A percentile compares a stretch with the other conserved stretches of the same genome.
Evolutionary conservation across 495 filamentous ascomycete genomes (phyloP).

Genomic region (Xylaria nigripes): DNA sequence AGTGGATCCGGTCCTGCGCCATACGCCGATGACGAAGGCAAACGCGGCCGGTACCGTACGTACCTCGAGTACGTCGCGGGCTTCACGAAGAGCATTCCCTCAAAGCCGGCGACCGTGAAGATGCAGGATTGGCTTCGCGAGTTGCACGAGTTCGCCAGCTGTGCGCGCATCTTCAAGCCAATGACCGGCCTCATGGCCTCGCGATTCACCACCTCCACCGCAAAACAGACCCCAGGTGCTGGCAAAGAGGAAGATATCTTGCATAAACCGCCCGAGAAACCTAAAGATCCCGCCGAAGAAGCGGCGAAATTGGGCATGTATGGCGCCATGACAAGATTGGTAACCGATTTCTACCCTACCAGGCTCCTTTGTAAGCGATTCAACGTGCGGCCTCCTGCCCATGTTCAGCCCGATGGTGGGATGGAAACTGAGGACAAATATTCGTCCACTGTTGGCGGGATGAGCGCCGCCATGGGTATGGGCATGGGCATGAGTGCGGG

Average conservation of each 20-base stretch:
- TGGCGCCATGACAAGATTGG: slow-evolving; percentile 71
- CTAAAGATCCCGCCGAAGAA: slow-evolving; percentile 70
- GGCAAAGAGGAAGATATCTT: slow-evolving; percentile 38
- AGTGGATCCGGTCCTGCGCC: slow-evolving; percentile 74
- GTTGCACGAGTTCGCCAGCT: slow-evolving; percentile 77
- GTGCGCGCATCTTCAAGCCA: slow-evolving; percentile 87
- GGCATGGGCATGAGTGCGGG: slow-evolving; percentile 26
- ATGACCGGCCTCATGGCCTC: slow-evolving; percentile 87
- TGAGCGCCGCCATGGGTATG: neutral
- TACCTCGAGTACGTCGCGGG: slow-evolving; percentile 78
- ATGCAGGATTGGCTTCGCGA: slow-evolving; percentile 74
- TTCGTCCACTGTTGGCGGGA: slow-evolving; percentile 15
- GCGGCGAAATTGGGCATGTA: slow-evolving; percentile 93
- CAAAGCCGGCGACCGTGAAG: slow-evolving; percentile 39
- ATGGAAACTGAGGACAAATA: slow-evolving; percentile 18
- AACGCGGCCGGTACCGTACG: slow-evolving; percentile 65
- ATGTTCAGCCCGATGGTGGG: slow-evolving; percentile 56
- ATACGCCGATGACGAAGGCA: slow-evolving; percentile 72
- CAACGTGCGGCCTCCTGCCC: slow-evolving; percentile 66
- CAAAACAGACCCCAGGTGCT: slow-evolving; percentile 19
- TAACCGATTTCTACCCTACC: slow-evolving; percentile 68
- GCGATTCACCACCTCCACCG: slow-evolving; percentile 72
- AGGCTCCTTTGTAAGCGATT: slow-evolving; percentile 88
- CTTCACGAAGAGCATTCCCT: slow-evolving; percentile 49
- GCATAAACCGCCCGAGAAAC: slow-evolving; percentile 50